Evolutionary conservation across 192 early-diverging fungal species (phyloP).

Genomic region (Backusella australiensis): DNA sequence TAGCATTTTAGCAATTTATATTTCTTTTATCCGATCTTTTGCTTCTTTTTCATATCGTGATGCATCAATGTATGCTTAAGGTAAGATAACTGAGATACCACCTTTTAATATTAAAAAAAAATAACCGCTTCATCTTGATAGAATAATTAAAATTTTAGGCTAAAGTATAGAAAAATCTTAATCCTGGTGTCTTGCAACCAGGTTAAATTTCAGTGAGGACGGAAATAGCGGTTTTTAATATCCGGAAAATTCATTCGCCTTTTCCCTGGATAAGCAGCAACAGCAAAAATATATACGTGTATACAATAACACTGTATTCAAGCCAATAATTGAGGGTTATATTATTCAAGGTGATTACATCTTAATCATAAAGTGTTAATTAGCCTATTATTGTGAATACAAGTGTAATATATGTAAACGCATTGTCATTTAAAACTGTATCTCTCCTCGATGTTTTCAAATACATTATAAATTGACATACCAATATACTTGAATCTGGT

Average conservation of each 20-base stretch:
- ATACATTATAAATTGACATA: background rate
- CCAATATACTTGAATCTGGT: too few relatives aligned
- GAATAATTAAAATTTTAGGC: background rate
- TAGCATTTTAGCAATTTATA: background rate
- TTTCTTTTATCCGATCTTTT: background rate
- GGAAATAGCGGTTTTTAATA: background rate
- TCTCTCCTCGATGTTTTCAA: background rate
- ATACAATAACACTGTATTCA: background rate
- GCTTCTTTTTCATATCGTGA: background rate
- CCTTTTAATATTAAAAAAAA: background rate
- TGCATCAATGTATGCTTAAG: background rate
- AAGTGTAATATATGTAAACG: background rate
- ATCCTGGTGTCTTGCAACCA: background rate
- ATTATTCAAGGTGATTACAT: too few relatives aligned
- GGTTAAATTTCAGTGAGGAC: background rate
- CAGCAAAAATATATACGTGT: background rate
- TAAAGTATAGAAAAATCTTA: too few relatives aligned
- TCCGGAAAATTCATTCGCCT: background rate
- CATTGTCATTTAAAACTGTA: background rate
- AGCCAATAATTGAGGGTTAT: background rate
- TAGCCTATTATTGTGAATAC: background rate
- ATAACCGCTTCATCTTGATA: background rate
- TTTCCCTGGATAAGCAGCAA: background rate
- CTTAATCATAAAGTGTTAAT: background rate
- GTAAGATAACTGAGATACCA: background rate